These are phyloP conservation scores for Psilocybe tampanensis DNA, from an alignment of 768 basidiomycete genomes.

Conservation along the genomic window DNA sequence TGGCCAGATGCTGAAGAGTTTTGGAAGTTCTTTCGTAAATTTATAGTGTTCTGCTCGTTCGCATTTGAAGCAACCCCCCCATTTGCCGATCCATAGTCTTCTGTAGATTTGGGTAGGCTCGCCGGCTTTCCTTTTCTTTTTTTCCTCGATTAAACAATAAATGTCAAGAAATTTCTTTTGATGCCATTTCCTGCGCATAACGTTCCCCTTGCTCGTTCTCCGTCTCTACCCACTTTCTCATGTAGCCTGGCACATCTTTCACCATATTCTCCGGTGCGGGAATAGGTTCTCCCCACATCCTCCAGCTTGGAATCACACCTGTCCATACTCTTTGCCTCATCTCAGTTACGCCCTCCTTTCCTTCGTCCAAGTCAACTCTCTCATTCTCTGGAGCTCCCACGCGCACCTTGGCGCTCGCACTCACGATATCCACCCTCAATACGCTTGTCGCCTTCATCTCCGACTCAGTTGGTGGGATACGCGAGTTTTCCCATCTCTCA, in stretches of 20 bases:
- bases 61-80: too few species aligned
- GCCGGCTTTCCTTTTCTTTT: too few species aligned
- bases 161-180: too few species aligned
- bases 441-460: constrained; percentile 27
- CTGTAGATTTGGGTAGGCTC: too few species aligned
- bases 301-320: not conserved
- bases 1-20: too few species aligned
- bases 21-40: too few species aligned
- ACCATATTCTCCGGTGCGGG: too few species aligned
- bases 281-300: not conserved
- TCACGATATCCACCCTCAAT: constrained; percentile 28
- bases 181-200: not conserved
- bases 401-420: constrained; percentile 30
- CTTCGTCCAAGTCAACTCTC: constrained; percentile 21
- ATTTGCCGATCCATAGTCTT: too few species aligned
- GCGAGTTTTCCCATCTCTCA: constrained; percentile 26
- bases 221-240: not conserved
- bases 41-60: too few species aligned
- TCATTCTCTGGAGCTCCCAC: constrained; percentile 23
- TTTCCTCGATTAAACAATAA: too few species aligned
- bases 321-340: constrained; percentile 1
- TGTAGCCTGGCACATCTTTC: not conserved
- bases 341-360: constrained; percentile 22
- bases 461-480: constrained; percentile 26
- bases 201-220: not conserved